These are phyloP conservation scores for Xerocomus nothofagi DNA, from an alignment of 1,284 basidiomycete genomes.

Conservation along the genomic window DNA sequence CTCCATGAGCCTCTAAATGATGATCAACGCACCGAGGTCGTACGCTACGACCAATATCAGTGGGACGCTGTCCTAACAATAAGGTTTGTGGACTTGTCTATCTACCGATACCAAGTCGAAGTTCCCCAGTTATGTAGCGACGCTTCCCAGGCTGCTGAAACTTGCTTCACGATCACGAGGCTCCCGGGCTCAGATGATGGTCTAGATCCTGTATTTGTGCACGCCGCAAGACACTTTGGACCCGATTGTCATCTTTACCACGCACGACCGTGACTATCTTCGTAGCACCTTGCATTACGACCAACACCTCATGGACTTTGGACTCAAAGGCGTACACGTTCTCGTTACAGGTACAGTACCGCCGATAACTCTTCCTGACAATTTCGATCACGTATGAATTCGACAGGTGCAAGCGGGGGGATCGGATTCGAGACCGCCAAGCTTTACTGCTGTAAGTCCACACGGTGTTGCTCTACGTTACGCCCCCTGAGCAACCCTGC, in stretches of 20 bases:
- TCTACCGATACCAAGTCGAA: not conserved
- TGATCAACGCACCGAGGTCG: too few relatives aligned
- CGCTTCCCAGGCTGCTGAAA: constrained; percentile 18
- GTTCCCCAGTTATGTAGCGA: constrained; percentile 1
- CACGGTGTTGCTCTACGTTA: not conserved
- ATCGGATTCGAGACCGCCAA: constrained; percentile 61
- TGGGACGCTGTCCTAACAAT: not conserved
- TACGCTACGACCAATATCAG: too few relatives aligned
- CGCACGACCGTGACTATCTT: constrained; percentile 3
- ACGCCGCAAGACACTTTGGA: not conserved
- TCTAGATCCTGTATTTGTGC: constrained; percentile 14
- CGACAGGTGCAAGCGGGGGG: constrained; percentile 62
- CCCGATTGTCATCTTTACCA: not conserved
- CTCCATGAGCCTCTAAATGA: constrained; percentile 13
- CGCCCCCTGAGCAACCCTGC: not conserved
- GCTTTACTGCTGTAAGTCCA: constrained; percentile 50
- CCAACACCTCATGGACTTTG: constrained; percentile 36
- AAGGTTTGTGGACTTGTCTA: not conserved
- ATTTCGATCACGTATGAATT: not conserved
- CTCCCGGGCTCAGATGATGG: constrained; percentile 6
- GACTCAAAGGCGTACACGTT: constrained; percentile 39
- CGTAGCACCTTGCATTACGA: not conserved
- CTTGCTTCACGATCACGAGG: constrained; percentile 1
- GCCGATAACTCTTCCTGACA: not conserved
- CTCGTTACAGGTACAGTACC: constrained; percentile 39